Conservation (phyloP, 768 basidiomycete species). For the Tricholoma sp. region DNA sequence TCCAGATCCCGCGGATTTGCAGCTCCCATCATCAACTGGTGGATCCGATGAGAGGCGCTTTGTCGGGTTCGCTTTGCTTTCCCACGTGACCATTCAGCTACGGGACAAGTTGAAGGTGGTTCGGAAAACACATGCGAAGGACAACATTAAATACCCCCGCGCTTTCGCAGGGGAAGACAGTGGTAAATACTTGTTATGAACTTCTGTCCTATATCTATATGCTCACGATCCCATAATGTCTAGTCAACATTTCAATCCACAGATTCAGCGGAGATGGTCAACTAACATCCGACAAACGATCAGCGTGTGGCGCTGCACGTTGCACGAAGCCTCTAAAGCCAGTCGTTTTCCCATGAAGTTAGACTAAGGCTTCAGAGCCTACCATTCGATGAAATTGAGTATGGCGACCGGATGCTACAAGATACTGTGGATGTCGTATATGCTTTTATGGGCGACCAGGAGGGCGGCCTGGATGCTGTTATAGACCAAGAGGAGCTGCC, state of each 20-base stretch:
- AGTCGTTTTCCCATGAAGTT: constrained; percentile 96
- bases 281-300: constrained; percentile 67
- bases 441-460: constrained; percentile 83
- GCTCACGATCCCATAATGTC: not conserved
- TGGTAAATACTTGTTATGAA: constrained; percentile 57
- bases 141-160: constrained; percentile 83
- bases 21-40: constrained; percentile 1
- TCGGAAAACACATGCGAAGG: constrained; percentile 83
- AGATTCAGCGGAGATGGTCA: constrained; percentile 82
- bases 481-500: constrained; percentile 69
- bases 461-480: constrained; percentile 54
- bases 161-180: constrained; percentile 93
- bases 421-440: constrained; percentile 93
- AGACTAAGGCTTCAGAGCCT: no score
- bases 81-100: constrained; percentile 84
- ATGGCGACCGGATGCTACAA: constrained; percentile 76
- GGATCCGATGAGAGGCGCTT: constrained; percentile 56
- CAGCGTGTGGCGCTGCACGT: constrained; percentile 82
- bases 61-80: constrained; percentile 83
- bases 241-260: constrained; percentile 85
- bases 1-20: constrained; percentile 9
- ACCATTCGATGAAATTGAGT: no score
- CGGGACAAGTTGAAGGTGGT: constrained; percentile 92
- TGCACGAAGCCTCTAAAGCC: constrained; percentile 85
- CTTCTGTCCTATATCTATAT: not conserved